Evolutionary conservation across 2,329 filamentous ascomycete genomes (phyloP).

Genomic region (Ceratocystis papillata): DNA sequence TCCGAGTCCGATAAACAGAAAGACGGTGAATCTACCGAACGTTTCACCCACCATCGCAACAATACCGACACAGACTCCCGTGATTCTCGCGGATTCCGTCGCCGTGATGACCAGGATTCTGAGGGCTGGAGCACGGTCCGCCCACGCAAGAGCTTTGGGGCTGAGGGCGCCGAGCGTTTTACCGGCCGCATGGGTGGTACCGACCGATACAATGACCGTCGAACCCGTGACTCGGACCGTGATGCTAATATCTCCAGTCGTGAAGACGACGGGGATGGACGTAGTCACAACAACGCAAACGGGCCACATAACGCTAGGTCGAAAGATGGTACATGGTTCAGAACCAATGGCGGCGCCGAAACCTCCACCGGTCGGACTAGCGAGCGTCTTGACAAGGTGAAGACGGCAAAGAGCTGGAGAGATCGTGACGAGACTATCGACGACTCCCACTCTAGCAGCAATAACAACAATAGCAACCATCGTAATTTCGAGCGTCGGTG

Average conservation of each 20-base stretch:
- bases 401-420: slow-evolving; percentile 46
- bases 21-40: slow-evolving; percentile 44
- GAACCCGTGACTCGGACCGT: slow-evolving; percentile 45
- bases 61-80: slow-evolving; percentile 40
- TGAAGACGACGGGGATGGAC: slow-evolving; percentile 42
- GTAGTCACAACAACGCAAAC: slow-evolving; percentile 47
- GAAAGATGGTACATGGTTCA: slow-evolving; percentile 66
- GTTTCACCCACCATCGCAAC: slow-evolving; percentile 42
- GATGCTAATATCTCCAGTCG: slow-evolving; percentile 44
- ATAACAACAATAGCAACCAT: slow-evolving; percentile 32
- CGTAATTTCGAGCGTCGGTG: slow-evolving; percentile 39
- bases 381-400: slow-evolving; percentile 45
- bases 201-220: slow-evolving; percentile 37
- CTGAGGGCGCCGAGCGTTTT: slow-evolving; percentile 61
- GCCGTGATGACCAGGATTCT: slow-evolving; percentile 49
- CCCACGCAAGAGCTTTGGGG: slow-evolving; percentile 61
- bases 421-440: slow-evolving; percentile 40
- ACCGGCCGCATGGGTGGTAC: slow-evolving; percentile 52
- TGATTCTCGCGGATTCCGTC: slow-evolving; percentile 38
- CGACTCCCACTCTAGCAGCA: slow-evolving; percentile 47
- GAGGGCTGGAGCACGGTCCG: slow-evolving; percentile 68
- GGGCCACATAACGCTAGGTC: slow-evolving; percentile 42
- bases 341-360: slow-evolving; percentile 41
- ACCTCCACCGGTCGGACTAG: slow-evolving; percentile 34
- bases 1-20: slow-evolving; percentile 30